Evolutionary conservation across 495 filamentous ascomycete genomes (phyloP).

Genomic region (Neurospora sp.): DNA sequence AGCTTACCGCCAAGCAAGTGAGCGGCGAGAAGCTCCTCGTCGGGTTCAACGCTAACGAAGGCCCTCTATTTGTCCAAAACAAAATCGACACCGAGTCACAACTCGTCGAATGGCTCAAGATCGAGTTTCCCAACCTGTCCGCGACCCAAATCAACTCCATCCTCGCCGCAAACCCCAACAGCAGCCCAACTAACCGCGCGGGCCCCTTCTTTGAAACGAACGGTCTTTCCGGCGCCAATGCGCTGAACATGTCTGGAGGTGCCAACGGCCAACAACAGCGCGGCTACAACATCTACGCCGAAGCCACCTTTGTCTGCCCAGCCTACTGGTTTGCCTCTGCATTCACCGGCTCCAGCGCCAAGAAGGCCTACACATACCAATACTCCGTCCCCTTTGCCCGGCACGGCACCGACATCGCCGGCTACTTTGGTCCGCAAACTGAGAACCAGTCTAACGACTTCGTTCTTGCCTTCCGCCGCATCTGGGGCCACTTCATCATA

Average conservation of each 20-base stretch:
- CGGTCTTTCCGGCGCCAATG: constrained; percentile 12
- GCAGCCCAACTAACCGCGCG: constrained; percentile 3
- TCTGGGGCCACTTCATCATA: constrained; percentile 49
- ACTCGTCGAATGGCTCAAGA: constrained; percentile 36
- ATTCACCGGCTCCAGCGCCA: constrained; percentile 22
- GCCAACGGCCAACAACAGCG: constrained; percentile 27
- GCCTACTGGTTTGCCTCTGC: constrained; percentile 55
- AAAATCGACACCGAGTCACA: constrained; percentile 36
- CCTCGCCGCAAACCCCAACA: constrained; percentile 23
- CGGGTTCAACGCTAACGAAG: constrained; percentile 48
- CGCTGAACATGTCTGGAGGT: constrained; percentile 13
- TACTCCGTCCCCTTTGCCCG: constrained; percentile 49
- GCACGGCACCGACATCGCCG: constrained; percentile 46
- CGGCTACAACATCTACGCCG: constrained; percentile 47
- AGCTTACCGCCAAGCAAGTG: constrained; percentile 39
- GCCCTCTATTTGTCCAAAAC: constrained; percentile 28
- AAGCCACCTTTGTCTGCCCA: constrained; percentile 53
- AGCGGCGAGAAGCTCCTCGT: constrained; percentile 44
- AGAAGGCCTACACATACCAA: constrained; percentile 47
- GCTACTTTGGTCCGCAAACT: constrained; percentile 36
- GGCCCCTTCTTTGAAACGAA: constrained; percentile 19
- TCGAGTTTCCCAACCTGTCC: constrained; percentile 40
- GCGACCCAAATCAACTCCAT: constrained; percentile 33
- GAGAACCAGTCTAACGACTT: constrained; percentile 21
- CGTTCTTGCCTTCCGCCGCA: constrained; percentile 22